Base-by-base conservation (phyloP, 352 stramenopile genomes). In the Phytophthora pseudosyringae region DNA sequence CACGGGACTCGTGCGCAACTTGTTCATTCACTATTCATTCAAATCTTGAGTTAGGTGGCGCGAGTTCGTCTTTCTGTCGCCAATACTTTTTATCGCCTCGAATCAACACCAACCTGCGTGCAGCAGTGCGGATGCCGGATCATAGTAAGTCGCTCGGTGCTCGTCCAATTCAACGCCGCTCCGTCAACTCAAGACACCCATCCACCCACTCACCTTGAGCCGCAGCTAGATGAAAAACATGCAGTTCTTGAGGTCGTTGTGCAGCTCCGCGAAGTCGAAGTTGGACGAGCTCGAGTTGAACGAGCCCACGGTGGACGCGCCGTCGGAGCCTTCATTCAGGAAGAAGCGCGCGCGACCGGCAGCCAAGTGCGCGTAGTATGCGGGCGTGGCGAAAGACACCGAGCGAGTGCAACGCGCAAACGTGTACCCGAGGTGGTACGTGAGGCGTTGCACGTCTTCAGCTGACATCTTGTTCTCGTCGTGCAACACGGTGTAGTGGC, bases 311-410 rank as follows among this genome's bases (percentile, higher is more conserved):
- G 36, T 13, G 52, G 78, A 16, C 78, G 28, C n/a, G 51, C 18
- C 36, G 80, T 21, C 21, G 21, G 21, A 85, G 18, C 70, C 75
- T 15, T 90, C 86, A 51, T 78, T 65, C 40, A 90, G 56, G 63
- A 94, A 96, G 55, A 91, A 94, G 26, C 87, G 83, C 11, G 87
- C 88, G 11, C 88, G 83, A 41, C 86, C 89, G 35, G 88, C 88
- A 43, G 92, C 65, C 31, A 96, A 69, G 53, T 95, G 88, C 28
- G 89, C 83, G 60, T 97, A 95, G 65, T 96, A 97, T n/a, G 83
- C 88, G 5, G 89, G 78, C 12, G 89, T 87, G 3, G 91, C 86
- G 45, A 96, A 86, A 35, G 87, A 96, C 45, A 97, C 88, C 10
- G 84, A 94, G 12, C 89, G 83, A 54, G 88, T 94, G 72, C 88